Conservation (phyloP, 768 basidiomycete genomes). For the Tephrocybe rancida region DNA sequence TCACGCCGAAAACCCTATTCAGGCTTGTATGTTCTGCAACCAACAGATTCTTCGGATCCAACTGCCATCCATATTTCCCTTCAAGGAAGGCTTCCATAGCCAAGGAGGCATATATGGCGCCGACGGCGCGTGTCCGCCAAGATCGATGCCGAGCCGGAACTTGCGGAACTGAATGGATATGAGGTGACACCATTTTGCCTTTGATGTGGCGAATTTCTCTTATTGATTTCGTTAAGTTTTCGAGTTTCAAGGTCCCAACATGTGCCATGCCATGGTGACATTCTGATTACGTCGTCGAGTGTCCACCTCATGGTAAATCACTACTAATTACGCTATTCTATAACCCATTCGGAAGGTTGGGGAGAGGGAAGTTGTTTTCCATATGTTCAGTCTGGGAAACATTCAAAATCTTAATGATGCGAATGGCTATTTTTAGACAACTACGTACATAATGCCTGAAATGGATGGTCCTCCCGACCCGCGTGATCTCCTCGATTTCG, state of each 20-base stretch:
- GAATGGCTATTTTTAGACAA: neutral
- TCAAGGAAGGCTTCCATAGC: neutral
- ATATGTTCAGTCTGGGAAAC: constrained; percentile 33
- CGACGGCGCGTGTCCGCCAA: neutral
- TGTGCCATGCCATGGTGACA: neutral
- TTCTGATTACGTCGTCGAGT: too few species aligned
- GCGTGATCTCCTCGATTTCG: constrained; percentile 37
- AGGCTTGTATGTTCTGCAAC: constrained; percentile 4
- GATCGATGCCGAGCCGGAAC: constrained; percentile 8
- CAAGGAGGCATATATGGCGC: neutral
- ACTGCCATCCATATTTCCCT: neutral
- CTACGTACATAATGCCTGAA: constrained; percentile 35
- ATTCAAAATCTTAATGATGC: neutral
- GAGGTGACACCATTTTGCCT: neutral
- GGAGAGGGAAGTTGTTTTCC: constrained; percentile 35
- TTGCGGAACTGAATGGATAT: neutral
- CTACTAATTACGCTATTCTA: neutral
- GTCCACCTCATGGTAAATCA: too few species aligned
- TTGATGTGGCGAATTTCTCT: neutral
- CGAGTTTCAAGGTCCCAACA: constrained; percentile 1
- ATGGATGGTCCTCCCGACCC: constrained; percentile 35
- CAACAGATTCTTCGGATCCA: constrained; percentile 13
- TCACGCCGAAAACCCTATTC: constrained; percentile 7
- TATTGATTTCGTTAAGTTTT: neutral
- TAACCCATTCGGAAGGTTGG: constrained; percentile 27